phyloP scores from a whole-genome alignment of 805 yeast species.

The Cyberlindnera veronae region DNA sequence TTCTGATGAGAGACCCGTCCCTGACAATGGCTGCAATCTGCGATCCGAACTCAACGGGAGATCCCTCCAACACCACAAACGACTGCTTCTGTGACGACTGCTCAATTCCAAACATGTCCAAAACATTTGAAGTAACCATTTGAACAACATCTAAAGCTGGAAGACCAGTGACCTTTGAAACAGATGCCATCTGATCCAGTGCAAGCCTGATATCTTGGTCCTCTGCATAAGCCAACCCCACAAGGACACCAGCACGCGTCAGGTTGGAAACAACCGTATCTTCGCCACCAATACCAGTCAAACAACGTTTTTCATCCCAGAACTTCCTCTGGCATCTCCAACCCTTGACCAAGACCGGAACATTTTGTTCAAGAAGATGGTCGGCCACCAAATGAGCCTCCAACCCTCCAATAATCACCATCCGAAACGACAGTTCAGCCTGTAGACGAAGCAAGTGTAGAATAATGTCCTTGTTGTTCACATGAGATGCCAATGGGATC shows the following conservation, averaged over 20 bases:
- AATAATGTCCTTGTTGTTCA: slow-evolving; percentile 6
- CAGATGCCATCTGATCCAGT: slow-evolving; percentile 6
- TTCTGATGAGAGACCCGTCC: slow-evolving; percentile 4
- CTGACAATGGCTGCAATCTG: slow-evolving; percentile 6
- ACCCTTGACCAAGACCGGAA: slow-evolving; percentile 6
- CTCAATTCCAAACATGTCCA: slow-evolving; percentile 3
- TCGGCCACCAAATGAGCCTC: slow-evolving; percentile 7
- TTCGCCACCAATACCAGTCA: slow-evolving; percentile 11
- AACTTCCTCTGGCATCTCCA: slow-evolving; percentile 11
- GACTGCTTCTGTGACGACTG: background rate
- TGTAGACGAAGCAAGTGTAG: slow-evolving; percentile 1
- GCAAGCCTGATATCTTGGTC: slow-evolving; percentile 8
- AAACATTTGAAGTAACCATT: slow-evolving; percentile 5
- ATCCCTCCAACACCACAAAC: slow-evolving; percentile 7
- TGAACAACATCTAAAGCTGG: background rate
- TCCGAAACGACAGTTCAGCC: slow-evolving; percentile 2
- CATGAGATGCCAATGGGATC: slow-evolving; percentile 7
- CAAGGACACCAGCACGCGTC: slow-evolving; percentile 4
- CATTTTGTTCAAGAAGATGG: slow-evolving; percentile 1
- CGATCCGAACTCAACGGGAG: slow-evolving; percentile 7
- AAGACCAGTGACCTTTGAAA: slow-evolving; percentile 1
- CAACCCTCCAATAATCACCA: slow-evolving; percentile 7
- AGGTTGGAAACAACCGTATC: slow-evolving; percentile 5
- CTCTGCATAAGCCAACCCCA: slow-evolving; percentile 8
- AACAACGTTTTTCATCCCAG: slow-evolving; percentile 11